Base-by-base conservation (phyloP, 2,329 filamentous ascomycete genomes). In the Aspergillus ochraceoroseus region DNA sequence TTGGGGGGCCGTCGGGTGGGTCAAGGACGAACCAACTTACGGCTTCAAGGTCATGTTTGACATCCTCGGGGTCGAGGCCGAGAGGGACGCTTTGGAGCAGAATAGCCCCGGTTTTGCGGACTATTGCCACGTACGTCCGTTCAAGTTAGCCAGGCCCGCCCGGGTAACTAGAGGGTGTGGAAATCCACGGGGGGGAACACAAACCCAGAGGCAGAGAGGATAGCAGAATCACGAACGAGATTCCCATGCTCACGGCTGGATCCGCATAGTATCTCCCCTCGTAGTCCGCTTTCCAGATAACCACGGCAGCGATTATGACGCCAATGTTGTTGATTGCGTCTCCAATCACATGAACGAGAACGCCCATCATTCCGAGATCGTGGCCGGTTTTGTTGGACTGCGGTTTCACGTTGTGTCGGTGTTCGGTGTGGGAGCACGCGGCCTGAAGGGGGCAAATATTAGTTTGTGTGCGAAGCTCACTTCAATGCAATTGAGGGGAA, bases 291-390 rank as follows among this genome's bases (percentile, higher is more conserved):
- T 80, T 68, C 83, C 82, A 87, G 58, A 88, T 83, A 19, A 86
- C 70, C 2, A 82, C 54, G 0, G 81, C 82, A 1, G 83, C 76
- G 23, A 82, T 67, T 33, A 87, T 86, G 44, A 89, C 83, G 7
- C 83, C 83, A 7, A 87, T 60, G 52, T 89, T 89, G 65, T 87
- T 88, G 47, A 83, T 70, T 4, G 82, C 82, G 54, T 89, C 85
- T 19, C 83, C 80, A 2, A 85, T 54, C 17, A 88, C 75, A 54
- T 89, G 85, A 9, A 85, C 63, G 7, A 88, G 56, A 1, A 85
- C 82, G 1, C 80, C 83, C 46, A 84, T 66, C 70, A 86, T 82
- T 7, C 80, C 82, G n/a, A 88, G 68, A 55, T 88, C 80, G 42
- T 70, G 71, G 1, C 68, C 68, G 0, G 64, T 68, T n/a, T n/a